Conservation (phyloP, 1,284 basidiomycete species). For the Trametes hirsuta region DNA sequence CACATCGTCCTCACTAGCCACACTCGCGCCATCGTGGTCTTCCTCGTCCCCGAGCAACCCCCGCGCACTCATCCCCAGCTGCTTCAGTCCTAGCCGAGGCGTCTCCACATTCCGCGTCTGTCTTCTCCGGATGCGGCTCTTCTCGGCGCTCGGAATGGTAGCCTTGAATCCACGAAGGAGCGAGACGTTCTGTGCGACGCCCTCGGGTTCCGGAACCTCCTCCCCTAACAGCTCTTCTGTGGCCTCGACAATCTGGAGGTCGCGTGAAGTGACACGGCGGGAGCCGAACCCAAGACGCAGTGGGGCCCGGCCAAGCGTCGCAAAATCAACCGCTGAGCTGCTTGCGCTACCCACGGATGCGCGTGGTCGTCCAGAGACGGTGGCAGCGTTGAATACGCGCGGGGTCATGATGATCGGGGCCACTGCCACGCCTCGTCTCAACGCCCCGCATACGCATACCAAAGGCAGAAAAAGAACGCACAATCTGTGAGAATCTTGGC, state of each 20-base stretch:
- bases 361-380: conserved; percentile 57
- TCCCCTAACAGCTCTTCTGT: conserved; percentile 76
- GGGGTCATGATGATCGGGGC: conserved; percentile 92
- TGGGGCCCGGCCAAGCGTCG: conserved; percentile 72
- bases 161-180: conserved; percentile 89
- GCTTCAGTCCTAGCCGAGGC: conserved; percentile 77
- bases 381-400: conserved; percentile 72
- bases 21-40: conserved; percentile 62
- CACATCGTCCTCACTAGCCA: conserved; percentile 67
- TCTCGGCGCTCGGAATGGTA: conserved; percentile 86
- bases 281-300: conserved; percentile 66
- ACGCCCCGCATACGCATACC: conserved; percentile 6
- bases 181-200: conserved; percentile 67
- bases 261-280: conserved; percentile 75
- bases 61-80: conserved; percentile 75
- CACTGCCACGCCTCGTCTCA: conserved; percentile 50
- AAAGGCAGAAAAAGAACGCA: conserved; percentile 41
- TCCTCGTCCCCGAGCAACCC: conserved; percentile 73
- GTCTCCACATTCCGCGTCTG: conserved; percentile 83
- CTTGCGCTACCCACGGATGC: conserved; percentile 42
- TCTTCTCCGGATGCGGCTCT: conserved; percentile 72
- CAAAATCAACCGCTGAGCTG: conserved; percentile 62
- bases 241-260: conserved; percentile 83
- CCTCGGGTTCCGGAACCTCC: conserved; percentile 71
- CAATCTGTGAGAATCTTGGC: conserved; percentile 71